phyloP scores from a whole-genome alignment of 2,329 filamentous ascomycete species.

The Botrytis galanthina region DNA sequence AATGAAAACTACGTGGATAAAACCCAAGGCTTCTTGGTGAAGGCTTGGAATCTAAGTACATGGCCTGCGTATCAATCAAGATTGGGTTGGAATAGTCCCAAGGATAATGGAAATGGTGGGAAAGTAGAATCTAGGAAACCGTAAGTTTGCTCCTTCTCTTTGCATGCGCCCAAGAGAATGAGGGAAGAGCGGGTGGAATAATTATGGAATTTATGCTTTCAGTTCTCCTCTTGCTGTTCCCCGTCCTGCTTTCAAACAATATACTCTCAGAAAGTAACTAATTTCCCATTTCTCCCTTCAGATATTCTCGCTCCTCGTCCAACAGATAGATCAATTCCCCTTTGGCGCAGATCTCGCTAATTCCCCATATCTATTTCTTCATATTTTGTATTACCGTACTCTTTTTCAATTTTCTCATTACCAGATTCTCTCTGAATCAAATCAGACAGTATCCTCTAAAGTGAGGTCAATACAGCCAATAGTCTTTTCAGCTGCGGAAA shows the following conservation, averaged over 20 bases:
- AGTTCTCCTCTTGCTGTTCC: background rate
- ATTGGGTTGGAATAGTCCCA: conserved; percentile 38
- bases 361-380: background rate
- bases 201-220: background rate
- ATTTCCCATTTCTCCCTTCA: background rate
- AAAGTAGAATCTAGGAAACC: conserved; percentile 35
- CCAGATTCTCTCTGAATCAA: background rate
- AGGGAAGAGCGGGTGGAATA: background rate
- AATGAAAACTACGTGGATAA: conserved; percentile 70
- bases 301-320: conserved; percentile 11
- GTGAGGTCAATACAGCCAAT: background rate
- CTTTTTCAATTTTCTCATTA: background rate
- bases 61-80: conserved; percentile 39
- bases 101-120: conserved; percentile 26
- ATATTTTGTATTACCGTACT: background rate
- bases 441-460: background rate
- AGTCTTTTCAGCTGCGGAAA: background rate
- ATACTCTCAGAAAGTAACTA: background rate
- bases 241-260: background rate
- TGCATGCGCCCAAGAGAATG: background rate
- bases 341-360: background rate
- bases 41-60: conserved; percentile 60
- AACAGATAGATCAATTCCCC: background rate
- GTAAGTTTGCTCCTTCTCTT: conserved; percentile 28
- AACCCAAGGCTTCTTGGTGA: conserved; percentile 67